Base-by-base conservation (phyloP, 352 stramenopile genomes). In the Pythium rhizo-oryzae region DNA sequence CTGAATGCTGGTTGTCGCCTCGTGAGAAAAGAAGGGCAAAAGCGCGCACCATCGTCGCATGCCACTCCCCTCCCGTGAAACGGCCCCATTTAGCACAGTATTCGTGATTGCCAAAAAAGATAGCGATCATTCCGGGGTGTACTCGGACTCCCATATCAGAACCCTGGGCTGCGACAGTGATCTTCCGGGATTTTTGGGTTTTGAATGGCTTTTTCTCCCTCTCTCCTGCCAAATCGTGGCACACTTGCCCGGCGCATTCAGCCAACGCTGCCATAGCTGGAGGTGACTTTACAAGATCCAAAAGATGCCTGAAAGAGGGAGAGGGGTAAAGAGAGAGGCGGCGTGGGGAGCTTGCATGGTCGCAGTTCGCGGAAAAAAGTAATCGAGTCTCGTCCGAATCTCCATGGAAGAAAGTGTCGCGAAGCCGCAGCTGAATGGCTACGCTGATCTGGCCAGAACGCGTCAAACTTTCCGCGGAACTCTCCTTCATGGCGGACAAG, bases 381-480 rank as follows among this genome's bases (percentile, higher is more conserved):
- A 41, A 21, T 11, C 37, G 37, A 18, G 37, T 43, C 11, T 18
- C 6, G 24, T 15, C 28, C 53, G 33, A 49, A 8, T 46, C 30
- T 59, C 19, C n/a, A 15, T 49, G 35, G 53, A 59, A 44, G 53
- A 44, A 59, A 44, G 28, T 19, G 35, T 21, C 6, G 33, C 16
- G 35, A 59, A 49, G 25, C 19, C 11, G 47, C 47, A 33, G 47
- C 47, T 54, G 44, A 4, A 57, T 21, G 23, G 23, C 25, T 15
- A 24, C 52, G 6, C 53, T 59, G 53, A 59, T 59, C 53, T 59
- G 53, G 53, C 35, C 53, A 24, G 33, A 47, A 35, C 53, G 53
- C 21, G 53, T 47, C 53, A 59, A n/a, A 59, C 2, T 49, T 59
- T 59, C 53, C 19, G 33, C 21, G 19, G 53, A 43, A 59, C 49